phyloP scores from a whole-genome alignment of 225 moss, liverwort and hornwort species.

The Bryoerythrophyllum caledonicum region DNA sequence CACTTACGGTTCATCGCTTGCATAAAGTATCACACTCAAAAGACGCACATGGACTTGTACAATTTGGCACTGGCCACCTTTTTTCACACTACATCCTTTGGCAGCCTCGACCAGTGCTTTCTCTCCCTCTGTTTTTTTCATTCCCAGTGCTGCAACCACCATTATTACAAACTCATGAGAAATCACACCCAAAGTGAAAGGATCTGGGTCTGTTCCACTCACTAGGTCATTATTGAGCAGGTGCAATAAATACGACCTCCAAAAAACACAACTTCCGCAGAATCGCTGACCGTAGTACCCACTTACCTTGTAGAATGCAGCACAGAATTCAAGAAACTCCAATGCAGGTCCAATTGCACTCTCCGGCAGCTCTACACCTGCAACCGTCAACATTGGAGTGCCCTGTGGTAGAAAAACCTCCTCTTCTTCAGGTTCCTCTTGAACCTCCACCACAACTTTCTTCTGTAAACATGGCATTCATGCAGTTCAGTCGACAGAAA shows the following conservation, averaged over 20 bases:
- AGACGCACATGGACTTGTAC: slow-evolving; percentile 72
- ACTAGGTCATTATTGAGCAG: no score
- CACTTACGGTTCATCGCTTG: slow-evolving; percentile 73
- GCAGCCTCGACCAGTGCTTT: slow-evolving; percentile 53
- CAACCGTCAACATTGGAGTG: slow-evolving; percentile 43
- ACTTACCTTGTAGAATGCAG: slow-evolving; percentile 61
- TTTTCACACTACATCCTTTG: slow-evolving; percentile 60
- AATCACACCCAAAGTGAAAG: not conserved
- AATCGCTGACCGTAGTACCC: not conserved
- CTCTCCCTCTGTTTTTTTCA: slow-evolving; percentile 56
- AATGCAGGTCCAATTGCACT: slow-evolving; percentile 67
- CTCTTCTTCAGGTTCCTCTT: slow-evolving; percentile 47
- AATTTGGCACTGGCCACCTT: slow-evolving; percentile 56
- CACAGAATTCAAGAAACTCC: slow-evolving; percentile 73
- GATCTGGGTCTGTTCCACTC: not conserved
- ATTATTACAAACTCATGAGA: not conserved
- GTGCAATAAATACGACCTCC: no score
- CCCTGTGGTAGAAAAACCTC: slow-evolving; percentile 62
- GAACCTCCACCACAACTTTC: slow-evolving; percentile 45
- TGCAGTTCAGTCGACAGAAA: no score
- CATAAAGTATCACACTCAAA: slow-evolving; percentile 68
- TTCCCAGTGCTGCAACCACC: slow-evolving; percentile 54
- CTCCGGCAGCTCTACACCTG: slow-evolving; percentile 48
- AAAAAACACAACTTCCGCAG: no score
- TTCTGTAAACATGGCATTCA: slow-evolving; percentile 38